A percentile compares a stretch with the other conserved stretches of the same genome.
phyloP scores from a whole-genome alignment of 495 filamentous ascomycete species.

The Sporormia fimetaria region DNA sequence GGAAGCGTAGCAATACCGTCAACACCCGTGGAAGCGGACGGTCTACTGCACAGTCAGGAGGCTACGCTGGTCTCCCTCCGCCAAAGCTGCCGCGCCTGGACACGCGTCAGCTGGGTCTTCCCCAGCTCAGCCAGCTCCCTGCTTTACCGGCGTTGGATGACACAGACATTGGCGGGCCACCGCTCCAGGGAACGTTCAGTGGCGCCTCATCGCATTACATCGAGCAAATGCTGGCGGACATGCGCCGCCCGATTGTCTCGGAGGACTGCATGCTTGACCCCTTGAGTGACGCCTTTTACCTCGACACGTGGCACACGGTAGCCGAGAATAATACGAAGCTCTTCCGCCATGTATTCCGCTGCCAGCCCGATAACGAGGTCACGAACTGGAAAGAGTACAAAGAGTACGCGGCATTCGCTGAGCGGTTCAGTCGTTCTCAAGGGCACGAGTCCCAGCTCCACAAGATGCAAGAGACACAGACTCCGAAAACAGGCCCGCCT shows the following conservation, averaged over 20 bases:
- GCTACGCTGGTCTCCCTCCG: conserved; percentile 41
- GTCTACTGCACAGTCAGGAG: conserved; percentile 17
- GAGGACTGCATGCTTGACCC: conserved; percentile 74
- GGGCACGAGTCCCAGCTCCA: conserved; percentile 31
- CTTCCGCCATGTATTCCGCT: conserved; percentile 86
- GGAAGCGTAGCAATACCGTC: conserved; percentile 14
- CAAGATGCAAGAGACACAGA: conserved; percentile 18
- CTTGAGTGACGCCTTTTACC: conserved; percentile 67
- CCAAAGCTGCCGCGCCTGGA: conserved; percentile 40
- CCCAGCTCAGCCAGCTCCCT: conserved; percentile 53
- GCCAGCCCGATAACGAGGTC: conserved; percentile 92
- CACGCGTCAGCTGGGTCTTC: conserved; percentile 45
- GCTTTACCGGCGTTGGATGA: conserved; percentile 58
- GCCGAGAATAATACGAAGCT: conserved; percentile 92
- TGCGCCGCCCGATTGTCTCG: conserved; percentile 52
- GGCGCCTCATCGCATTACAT: conserved; percentile 34
- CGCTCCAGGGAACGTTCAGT: conserved; percentile 38
- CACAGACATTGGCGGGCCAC: conserved; percentile 65
- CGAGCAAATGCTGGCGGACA: conserved; percentile 52
- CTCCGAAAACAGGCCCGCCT: conserved; percentile 27
- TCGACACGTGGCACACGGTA: conserved; percentile 77
- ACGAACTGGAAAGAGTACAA: conserved; percentile 91
- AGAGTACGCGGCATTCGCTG: conserved; percentile 67
- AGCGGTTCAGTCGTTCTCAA: conserved; percentile 60
- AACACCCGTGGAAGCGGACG: conserved; percentile 10